Conservation (phyloP, 768 basidiomycete genomes). For the Phanerochaete carnosa region DNA sequence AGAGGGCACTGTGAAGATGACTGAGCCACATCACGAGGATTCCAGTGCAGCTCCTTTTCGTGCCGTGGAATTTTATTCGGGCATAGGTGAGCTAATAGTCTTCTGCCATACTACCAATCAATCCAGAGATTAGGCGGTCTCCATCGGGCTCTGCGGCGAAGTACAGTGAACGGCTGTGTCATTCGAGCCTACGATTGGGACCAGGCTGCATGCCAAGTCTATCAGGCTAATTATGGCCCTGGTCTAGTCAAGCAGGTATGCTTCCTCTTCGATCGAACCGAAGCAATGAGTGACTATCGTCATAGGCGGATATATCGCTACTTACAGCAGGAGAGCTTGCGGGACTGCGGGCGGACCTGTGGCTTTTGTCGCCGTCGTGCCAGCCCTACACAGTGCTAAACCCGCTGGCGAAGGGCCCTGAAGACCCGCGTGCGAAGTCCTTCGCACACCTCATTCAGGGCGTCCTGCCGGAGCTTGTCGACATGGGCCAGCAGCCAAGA, state of each 20-base stretch:
- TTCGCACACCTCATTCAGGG: conserved; percentile 68
- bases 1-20: too few species aligned
- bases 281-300: background rate
- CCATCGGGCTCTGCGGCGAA: conserved; percentile 60
- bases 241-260: conserved; percentile 49
- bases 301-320: conserved; percentile 48
- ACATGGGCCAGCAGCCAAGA: conserved; percentile 43
- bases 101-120: background rate
- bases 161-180: conserved; percentile 42
- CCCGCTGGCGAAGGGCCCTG: conserved; percentile 63
- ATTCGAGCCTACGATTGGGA: conserved; percentile 84
- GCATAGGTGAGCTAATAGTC: conserved; percentile 55
- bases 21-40: too few species aligned
- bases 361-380: conserved; percentile 81
- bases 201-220: conserved; percentile 68
- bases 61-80: conserved; percentile 70
- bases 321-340: conserved; percentile 49
- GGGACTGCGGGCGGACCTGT: conserved; percentile 51
- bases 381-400: conserved; percentile 84
- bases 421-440: conserved; percentile 71
- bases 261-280: background rate
- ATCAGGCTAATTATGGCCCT: conserved; percentile 54
- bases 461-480: conserved; percentile 58
- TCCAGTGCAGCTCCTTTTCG: background rate
- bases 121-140: conserved; percentile 53